Evolutionary conservation across 1,139 yeast species (phyloP).

Genomic region (Taphrina confusa): DNA sequence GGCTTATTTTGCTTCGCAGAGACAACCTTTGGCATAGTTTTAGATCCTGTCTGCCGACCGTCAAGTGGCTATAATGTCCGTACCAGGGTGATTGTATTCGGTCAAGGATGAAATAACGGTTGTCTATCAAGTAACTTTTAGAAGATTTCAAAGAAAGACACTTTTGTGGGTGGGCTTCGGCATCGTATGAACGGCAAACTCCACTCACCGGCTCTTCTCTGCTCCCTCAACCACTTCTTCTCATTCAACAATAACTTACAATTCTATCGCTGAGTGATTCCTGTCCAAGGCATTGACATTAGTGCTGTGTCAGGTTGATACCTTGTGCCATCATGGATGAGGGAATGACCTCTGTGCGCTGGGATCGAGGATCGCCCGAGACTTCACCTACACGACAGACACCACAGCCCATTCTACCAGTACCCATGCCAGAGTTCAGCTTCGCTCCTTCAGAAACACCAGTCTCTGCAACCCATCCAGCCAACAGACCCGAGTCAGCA

Average conservation of each 20-base stretch:
- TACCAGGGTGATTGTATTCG: too few species aligned
- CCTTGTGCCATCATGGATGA: constrained; percentile 16
- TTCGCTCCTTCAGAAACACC: constrained; percentile 6
- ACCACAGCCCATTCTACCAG: background rate
- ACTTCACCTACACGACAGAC: background rate
- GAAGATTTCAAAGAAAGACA: background rate
- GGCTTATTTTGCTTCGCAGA: constrained; percentile 25
- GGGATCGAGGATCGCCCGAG: constrained; percentile 13
- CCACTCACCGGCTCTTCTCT: background rate
- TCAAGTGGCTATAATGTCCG: too few species aligned
- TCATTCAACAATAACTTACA: background rate
- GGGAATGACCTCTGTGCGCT: constrained; percentile 19
- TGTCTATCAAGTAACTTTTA: background rate
- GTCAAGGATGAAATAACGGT: too few species aligned
- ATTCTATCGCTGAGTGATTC: too few species aligned
- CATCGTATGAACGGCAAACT: constrained; percentile 6
- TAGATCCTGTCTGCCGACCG: too few species aligned
- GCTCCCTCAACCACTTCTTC: background rate
- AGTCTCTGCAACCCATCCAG: constrained; percentile 21
- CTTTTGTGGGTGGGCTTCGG: background rate
- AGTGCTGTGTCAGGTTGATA: too few species aligned
- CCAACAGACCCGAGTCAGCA: constrained; percentile 22
- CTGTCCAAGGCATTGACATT: too few species aligned
- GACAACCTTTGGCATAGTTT: constrained; percentile 29
- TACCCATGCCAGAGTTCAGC: constrained; percentile 16